These are phyloP conservation scores for Houttuynia cordata DNA, from an alignment of 164 flowering plant species.

Conservation along the genomic window DNA sequence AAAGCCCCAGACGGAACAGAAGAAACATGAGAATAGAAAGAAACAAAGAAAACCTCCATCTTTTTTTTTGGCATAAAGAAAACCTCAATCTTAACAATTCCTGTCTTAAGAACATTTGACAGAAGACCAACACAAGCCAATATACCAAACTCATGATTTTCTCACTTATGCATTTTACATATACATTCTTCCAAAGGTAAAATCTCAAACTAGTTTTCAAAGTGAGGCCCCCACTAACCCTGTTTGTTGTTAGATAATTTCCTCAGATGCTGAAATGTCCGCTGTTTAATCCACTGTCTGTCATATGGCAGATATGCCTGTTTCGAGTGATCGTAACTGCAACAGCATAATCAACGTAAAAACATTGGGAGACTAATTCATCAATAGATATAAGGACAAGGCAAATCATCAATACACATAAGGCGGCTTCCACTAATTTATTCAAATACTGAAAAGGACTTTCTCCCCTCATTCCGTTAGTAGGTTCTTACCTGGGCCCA, in stretches of 20 bases:
- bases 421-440: not conserved
- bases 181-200: not conserved
- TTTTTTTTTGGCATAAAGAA: no score
- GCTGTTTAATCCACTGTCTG: conserved; percentile 84
- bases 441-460: not conserved
- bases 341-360: conserved; percentile 6
- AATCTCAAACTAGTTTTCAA: not conserved
- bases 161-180: not conserved
- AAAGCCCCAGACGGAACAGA: no score
- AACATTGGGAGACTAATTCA: not conserved
- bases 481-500: not conserved
- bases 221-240: not conserved
- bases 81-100: no score
- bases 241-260: conserved; percentile 35
- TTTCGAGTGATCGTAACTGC: conserved; percentile 68
- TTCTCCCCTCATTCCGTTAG: not conserved
- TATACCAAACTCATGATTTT: not conserved
- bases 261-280: conserved; percentile 63
- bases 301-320: conserved; percentile 89
- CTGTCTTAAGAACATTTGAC: no score
- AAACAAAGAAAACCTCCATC: no score
- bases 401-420: no score
- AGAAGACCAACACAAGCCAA: no score
- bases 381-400: not conserved
- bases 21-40: no score